Evolutionary conservation across 2,329 filamentous ascomycete species (phyloP), one percentile per base, ranked within the genome.

Genomic region (Sporothrix dimorphospora): DNA sequence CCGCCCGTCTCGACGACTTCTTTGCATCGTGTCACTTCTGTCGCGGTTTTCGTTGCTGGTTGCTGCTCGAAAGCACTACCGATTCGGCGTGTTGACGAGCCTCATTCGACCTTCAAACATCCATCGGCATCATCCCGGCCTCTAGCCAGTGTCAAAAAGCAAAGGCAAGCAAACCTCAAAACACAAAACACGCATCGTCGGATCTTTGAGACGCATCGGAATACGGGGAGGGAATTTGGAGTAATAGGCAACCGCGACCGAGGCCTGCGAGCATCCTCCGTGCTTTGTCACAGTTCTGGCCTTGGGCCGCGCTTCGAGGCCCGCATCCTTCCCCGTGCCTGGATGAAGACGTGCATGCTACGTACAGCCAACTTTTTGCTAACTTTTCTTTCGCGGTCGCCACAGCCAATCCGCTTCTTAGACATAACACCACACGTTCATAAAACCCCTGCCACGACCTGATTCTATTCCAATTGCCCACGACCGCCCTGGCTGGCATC

Each of bases 101-200:
- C 65, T 67, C 65, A 34, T 21, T 49, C 24, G 9, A 21, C 16
- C 27, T 16, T 38, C 5, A 19, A 21, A 34, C 11, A 12, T 66
- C 63, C 24, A n/a, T 51, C 65, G 19, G 16, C 40, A 51, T 8
- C 40, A 27, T 16, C 21, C 6, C 61, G 24, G 61, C 21, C 24
- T 30, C 24, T 11, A n/a, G 8, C 61, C 21, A 38, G 65, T 67
- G 65, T 67, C 45, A 21, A 49, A 24, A 67, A 38, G 16, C 27
- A 67, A 67, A 67, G 65, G 65, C 65, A 67, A 67, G 65, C 65
- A 67, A 12, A 49, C 24, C 63, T 49, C 24, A 45, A 49, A 66
- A 21, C 16, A 30, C 24, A 66, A 66, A 66, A 27, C 63, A 34
- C 63, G 42, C 45, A 30, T 49, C 42, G 3, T 49, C 24, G 24